Evolutionary conservation across 1,139 yeast genomes (phyloP).

Genomic region (Blastobotrys niveus): DNA sequence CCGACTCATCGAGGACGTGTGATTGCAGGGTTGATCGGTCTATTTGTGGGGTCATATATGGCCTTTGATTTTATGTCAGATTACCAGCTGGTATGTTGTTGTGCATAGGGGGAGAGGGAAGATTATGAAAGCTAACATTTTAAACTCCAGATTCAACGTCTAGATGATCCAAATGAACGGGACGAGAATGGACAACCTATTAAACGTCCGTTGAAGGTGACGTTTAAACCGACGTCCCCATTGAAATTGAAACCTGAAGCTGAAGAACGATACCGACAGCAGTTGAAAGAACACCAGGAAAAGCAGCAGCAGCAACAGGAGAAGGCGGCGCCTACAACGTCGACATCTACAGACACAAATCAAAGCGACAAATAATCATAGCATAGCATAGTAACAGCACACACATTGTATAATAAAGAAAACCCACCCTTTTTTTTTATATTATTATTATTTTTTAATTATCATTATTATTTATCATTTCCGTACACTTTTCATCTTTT

Average conservation of each 20-base stretch:
- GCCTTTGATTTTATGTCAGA: slow-evolving; percentile 33
- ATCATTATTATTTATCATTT: neutral
- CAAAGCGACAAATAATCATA: neutral
- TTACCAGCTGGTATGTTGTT: slow-evolving; percentile 31
- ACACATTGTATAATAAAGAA: neutral
- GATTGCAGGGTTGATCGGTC: slow-evolving; percentile 32
- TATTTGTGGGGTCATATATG: slow-evolving; percentile 28
- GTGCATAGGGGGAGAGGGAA: too few relatives aligned
- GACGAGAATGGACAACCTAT: slow-evolving; percentile 26
- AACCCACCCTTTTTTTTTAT: neutral
- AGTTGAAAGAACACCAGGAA: slow-evolving; percentile 1
- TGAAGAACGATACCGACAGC: slow-evolving; percentile 8
- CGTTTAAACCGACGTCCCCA: slow-evolving; percentile 35
- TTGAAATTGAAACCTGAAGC: slow-evolving; percentile 27
- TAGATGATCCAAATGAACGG: slow-evolving; percentile 31
- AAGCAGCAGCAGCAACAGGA: slow-evolving; percentile 9
- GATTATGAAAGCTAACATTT: neutral
- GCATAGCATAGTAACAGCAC: neutral
- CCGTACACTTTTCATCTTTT: too few relatives aligned
- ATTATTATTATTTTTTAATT: neutral
- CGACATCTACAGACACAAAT: neutral
- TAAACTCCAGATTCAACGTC: slow-evolving; percentile 21
- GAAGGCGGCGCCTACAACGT: neutral
- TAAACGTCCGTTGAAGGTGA: slow-evolving; percentile 31
- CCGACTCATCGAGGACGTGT: slow-evolving; percentile 33